These are phyloP conservation scores for Hylodesmum podocarpum DNA, from an alignment of 306 rosid genomes.

Conservation along the genomic window DNA sequence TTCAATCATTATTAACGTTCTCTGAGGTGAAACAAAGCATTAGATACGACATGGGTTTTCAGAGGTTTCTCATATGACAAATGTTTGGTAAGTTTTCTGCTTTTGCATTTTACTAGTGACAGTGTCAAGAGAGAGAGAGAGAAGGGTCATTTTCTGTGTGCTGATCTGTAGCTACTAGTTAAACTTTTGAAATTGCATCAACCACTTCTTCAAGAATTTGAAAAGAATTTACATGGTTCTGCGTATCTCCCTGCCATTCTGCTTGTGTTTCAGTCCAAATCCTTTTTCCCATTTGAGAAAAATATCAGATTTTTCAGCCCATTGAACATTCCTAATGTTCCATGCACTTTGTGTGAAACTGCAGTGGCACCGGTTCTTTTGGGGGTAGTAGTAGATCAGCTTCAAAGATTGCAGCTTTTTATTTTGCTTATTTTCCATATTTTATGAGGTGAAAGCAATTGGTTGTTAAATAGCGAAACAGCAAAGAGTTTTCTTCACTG, in stretches of 20 bases:
- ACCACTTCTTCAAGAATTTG: not conserved
- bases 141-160: conserved; percentile 11
- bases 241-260: conserved; percentile 27
- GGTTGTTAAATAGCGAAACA: not conserved
- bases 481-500: conserved; percentile 23
- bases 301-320: conserved; percentile 14
- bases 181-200: conserved; percentile 29
- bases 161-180: conserved; percentile 33
- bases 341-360: conserved; percentile 27
- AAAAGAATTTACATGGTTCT: conserved; percentile 2
- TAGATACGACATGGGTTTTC: conserved; percentile 45
- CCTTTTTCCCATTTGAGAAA: conserved; percentile 22
- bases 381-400: conserved; percentile 33
- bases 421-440: conserved; percentile 24
- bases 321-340: conserved; percentile 29
- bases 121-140: conserved; percentile 15
- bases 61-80: conserved; percentile 27
- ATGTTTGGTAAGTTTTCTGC: conserved; percentile 42
- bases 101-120: conserved; percentile 18
- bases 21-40: conserved; percentile 30
- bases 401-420: conserved; percentile 29
- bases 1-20: conserved; percentile 52
- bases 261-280: conserved; percentile 24
- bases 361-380: conserved; percentile 19
- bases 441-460: conserved; percentile 21